Evolutionary conservation across 768 basidiomycete genomes (phyloP).

Genomic region (Tylopilus sp.): DNA sequence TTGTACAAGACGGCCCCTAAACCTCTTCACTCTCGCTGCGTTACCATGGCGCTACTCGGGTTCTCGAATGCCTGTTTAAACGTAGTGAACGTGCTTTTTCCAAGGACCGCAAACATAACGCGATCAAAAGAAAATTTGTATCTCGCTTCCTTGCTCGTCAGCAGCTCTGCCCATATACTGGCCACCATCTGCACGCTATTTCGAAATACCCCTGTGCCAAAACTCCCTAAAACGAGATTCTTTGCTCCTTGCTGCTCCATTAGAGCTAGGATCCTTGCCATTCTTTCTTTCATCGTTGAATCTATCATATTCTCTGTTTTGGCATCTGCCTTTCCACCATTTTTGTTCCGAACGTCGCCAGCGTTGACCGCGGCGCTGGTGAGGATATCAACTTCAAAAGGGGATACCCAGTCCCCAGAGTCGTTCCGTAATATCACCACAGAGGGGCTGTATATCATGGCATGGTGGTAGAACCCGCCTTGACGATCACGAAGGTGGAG

Average conservation of each 20-base stretch:
- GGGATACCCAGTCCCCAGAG: conserved; percentile 50
- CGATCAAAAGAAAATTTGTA: conserved; percentile 57
- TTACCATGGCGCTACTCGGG: not conserved
- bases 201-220: conserved; percentile 75
- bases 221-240: conserved; percentile 67
- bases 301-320: conserved; percentile 42
- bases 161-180: conserved; percentile 59
- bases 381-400: conserved; percentile 60
- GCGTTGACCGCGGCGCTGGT: conserved; percentile 79
- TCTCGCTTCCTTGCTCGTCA: conserved; percentile 46
- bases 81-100: conserved; percentile 41
- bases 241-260: conserved; percentile 59
- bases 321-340: conserved; percentile 2
- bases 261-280: conserved; percentile 62
- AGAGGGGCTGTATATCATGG: conserved; percentile 71
- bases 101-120: conserved; percentile 66
- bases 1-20: not conserved
- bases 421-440: conserved; percentile 65
- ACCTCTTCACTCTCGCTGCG: not conserved
- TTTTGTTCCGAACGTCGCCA: conserved; percentile 39
- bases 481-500: conserved; percentile 48
- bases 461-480: conserved; percentile 68
- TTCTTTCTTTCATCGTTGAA: conserved; percentile 61
- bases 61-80: conserved; percentile 39
- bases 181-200: conserved; percentile 61